Conservation (phyloP, 2,329 filamentous ascomycete genomes). For the Phaeosphaeria sp. region DNA sequence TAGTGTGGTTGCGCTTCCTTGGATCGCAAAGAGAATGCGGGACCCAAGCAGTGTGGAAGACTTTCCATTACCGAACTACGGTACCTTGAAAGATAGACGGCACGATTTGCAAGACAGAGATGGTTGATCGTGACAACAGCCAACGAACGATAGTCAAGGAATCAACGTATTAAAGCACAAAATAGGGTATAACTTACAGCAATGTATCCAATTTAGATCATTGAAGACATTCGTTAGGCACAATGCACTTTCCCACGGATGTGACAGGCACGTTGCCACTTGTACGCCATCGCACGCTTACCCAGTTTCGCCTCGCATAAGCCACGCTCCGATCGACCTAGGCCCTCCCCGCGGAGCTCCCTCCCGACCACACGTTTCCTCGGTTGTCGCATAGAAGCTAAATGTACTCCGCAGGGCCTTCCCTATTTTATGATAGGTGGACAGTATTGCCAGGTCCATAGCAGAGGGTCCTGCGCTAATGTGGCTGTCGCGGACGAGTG, state of each 20-base stretch:
- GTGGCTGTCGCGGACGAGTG: neutral
- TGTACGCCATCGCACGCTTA: neutral
- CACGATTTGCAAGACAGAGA: neutral
- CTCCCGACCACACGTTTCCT: neutral
- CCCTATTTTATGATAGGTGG: neutral
- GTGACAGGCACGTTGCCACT: neutral
- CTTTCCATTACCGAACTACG: neutral
- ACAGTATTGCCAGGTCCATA: neutral
- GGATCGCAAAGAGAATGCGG: neutral
- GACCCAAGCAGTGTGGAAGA: neutral
- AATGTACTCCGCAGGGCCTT: neutral
- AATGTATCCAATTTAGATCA: neutral
- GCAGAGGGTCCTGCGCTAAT: neutral
- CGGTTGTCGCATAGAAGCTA: neutral
- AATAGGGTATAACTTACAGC: too few relatives aligned
- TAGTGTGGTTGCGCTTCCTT: constrained; percentile 3
- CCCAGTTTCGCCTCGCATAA: neutral
- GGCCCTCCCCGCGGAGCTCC: neutral
- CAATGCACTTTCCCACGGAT: neutral
- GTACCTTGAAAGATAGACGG: neutral
- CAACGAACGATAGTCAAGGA: too few relatives aligned
- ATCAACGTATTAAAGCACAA: too few relatives aligned
- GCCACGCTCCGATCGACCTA: neutral
- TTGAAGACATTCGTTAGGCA: neutral
- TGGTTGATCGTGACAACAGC: neutral